phyloP scores from a whole-genome alignment of 176 grass and related monocot species.

The Neostapfia colusana region DNA sequence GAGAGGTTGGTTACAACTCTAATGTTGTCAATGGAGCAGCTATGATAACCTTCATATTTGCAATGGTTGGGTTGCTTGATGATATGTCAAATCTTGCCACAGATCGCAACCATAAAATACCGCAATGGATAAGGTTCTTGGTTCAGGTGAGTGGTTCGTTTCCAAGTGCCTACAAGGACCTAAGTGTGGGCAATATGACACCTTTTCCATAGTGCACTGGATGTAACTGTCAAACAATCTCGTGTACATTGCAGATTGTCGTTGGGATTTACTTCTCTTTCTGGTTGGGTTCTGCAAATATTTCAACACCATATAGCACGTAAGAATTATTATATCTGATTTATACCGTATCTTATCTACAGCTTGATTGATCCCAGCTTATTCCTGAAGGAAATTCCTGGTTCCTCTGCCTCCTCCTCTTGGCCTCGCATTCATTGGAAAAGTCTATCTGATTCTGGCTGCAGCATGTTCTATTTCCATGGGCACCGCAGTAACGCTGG shows the following conservation, averaged over 20 bases:
- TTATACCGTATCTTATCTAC: neutral
- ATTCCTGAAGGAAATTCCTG: slow-evolving; percentile 81
- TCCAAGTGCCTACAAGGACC: neutral
- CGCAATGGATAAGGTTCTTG: slow-evolving; percentile 59
- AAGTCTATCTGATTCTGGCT: slow-evolving; percentile 67
- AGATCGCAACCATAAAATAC: slow-evolving; percentile 49
- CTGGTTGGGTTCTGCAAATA: slow-evolving; percentile 75
- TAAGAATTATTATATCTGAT: slow-evolving; percentile 46
- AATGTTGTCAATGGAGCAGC: slow-evolving; percentile 63
- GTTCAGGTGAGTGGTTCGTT: slow-evolving; percentile 56
- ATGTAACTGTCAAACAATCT: slow-evolving; percentile 26
- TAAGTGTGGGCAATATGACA: neutral
- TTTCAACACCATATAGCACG: slow-evolving; percentile 88
- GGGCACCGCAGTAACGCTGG: slow-evolving; percentile 66
- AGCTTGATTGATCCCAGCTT: slow-evolving; percentile 37
- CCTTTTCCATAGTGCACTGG: neutral
- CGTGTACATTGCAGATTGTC: slow-evolving; percentile 54
- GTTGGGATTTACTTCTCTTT: slow-evolving; percentile 74
- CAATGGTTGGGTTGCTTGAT: slow-evolving; percentile 76
- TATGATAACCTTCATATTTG: slow-evolving; percentile 69
- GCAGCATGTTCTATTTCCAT: slow-evolving; percentile 62
- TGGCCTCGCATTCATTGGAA: slow-evolving; percentile 75
- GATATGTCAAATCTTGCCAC: slow-evolving; percentile 54
- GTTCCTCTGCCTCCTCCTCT: slow-evolving; percentile 78
- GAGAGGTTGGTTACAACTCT: slow-evolving; percentile 50